These are phyloP conservation scores for Eragrostis curvula DNA, from an alignment of 176 grass and related monocot genomes.

Conservation along the genomic window DNA sequence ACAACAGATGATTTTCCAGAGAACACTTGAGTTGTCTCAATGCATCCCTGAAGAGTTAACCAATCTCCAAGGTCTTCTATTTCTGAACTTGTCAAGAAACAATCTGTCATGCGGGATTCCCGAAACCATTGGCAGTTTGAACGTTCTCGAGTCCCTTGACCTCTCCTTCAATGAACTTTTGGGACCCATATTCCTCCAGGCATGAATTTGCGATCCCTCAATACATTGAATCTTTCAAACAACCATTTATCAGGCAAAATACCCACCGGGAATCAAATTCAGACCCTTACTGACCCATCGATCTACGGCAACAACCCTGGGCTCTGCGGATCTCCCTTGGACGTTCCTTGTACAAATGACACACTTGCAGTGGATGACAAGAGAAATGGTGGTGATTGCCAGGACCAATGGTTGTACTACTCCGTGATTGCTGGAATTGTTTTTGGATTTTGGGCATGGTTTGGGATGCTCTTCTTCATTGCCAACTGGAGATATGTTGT, in stretches of 20 bases:
- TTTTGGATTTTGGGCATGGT: conserved; percentile 67
- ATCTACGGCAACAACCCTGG: conserved; percentile 59
- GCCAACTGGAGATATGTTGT: conserved; percentile 31
- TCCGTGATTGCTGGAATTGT: conserved; percentile 51
- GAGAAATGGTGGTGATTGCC: not conserved
- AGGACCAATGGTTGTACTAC: conserved; percentile 51
- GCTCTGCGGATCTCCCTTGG: conserved; percentile 63
- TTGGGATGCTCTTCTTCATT: conserved; percentile 50
- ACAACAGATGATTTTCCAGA: conserved; percentile 33
- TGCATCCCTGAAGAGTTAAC: conserved; percentile 68
- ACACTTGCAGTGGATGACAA: not conserved
- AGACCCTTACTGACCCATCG: conserved; percentile 53
- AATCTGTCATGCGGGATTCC: conserved; percentile 51
- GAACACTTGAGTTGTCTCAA: conserved; percentile 42
- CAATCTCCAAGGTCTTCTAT: conserved; percentile 49
- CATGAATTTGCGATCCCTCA: conserved; percentile 24
- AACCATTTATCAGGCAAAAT: conserved; percentile 62
- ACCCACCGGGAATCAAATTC: conserved; percentile 59
- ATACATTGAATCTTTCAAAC: conserved; percentile 56
- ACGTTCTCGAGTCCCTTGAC: conserved; percentile 52
- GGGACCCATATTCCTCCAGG: conserved; percentile 55
- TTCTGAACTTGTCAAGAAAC: conserved; percentile 75
- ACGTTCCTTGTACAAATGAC: conserved; percentile 34
- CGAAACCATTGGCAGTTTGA: conserved; percentile 42
- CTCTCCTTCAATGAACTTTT: conserved; percentile 56